Conservation (phyloP, 306 rosid species). For the Rosa lucieae region DNA sequence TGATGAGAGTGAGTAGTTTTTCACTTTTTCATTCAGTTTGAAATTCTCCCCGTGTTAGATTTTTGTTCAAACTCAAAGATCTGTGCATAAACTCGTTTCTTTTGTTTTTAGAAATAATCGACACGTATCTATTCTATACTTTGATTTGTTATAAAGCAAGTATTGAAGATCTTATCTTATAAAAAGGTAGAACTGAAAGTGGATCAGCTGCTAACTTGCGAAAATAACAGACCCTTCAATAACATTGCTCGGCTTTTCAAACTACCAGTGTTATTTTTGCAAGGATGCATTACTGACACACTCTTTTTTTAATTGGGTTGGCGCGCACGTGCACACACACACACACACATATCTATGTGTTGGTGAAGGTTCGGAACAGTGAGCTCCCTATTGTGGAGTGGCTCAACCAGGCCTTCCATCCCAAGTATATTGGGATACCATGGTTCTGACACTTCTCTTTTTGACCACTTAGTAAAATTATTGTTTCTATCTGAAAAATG, state of each 20-base stretch:
- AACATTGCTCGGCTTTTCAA: neutral
- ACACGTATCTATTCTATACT: neutral
- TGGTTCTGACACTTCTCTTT: neutral
- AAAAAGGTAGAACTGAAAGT: neutral
- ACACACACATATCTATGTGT: no score
- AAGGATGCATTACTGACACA: neutral
- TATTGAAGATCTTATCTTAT: neutral
- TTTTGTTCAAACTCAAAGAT: neutral
- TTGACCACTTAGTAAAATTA: neutral
- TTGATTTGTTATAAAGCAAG: neutral
- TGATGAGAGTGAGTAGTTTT: slow-evolving; percentile 55
- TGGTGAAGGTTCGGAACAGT: neutral
- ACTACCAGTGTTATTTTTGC: neutral
- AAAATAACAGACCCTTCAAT: neutral
- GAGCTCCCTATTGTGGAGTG: neutral
- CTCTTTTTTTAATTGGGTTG: no score
- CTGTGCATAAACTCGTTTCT: neutral
- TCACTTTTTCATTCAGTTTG: slow-evolving; percentile 10
- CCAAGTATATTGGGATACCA: neutral
- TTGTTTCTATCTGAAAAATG: neutral
- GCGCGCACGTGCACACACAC: no score
- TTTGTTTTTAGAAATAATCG: neutral
- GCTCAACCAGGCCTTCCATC: neutral
- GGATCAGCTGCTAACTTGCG: neutral
- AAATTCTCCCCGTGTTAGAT: slow-evolving; percentile 1